Evolutionary conservation across 306 rosid species (phyloP), one percentile per base, ranked within the genome.

Genomic region (Inga oerstediana): DNA sequence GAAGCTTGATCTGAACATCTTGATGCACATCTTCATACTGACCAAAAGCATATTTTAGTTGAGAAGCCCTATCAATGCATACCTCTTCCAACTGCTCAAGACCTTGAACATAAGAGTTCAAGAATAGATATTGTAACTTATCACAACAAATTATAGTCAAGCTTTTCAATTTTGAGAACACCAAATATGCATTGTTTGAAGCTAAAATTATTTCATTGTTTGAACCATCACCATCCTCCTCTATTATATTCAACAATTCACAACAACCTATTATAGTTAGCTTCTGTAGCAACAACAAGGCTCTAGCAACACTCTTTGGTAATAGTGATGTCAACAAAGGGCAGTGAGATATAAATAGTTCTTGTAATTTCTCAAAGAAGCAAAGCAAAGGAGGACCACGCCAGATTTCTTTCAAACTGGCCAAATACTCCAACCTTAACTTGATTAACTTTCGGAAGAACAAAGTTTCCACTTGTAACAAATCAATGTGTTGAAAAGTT

Each of bases 291-390:
- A 5, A 39, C n/a, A 22, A 12, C 20, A 70, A 1, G 70, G 70
- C 43, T 69, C 3, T 48, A 1, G 77, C 32, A 1, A 22, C 69
- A n/a, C 58, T 17, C 44, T 35, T 70, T 39, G 77, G 4, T 56
- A 72, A 72, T 43, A 72, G 62, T 10, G 83, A 72, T 24, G 59
- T 71, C 17, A 79, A 37, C 83, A 39, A 41, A 27, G 39, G 14
- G 48, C 83, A 80, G 0, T 0, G 0, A 1, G 0, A 4, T 5
- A 80, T 7, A 2, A 0, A 0, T 12, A 80, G 61, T 13, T 56
- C 35, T 27, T 80, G 27, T 30, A 71, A 71, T 49, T 58, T 72
- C 48, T 56, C 78, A 0, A 56, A 59, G 9, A 58, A 43, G 72
- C 24, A 0, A 71, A 27, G 72, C 4, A 72, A 10, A 12, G 48